Base-by-base conservation (phyloP, 139 green algal genomes). In the Pycnococcus provasolii region DNA sequence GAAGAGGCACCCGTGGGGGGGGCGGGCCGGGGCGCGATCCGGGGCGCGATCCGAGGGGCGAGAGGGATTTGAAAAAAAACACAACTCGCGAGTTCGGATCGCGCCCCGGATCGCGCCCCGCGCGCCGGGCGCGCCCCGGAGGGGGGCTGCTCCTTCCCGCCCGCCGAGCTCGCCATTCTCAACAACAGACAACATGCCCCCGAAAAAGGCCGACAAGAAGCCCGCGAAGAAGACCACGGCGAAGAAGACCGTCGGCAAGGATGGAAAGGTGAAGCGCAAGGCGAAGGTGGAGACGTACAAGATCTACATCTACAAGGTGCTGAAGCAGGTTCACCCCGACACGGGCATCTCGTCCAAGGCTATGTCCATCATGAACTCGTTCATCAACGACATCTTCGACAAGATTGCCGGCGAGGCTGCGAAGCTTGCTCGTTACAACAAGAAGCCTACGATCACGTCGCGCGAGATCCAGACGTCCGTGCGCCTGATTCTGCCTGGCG, bases 231-330 rank as follows among this genome's bases (percentile, higher is more conserved):
- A 26, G 26, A 26, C 26, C 26, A 26, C 26, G 26, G 26, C 26
- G 26, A 71, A 78, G 54, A 74, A 80, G 68, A 74, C 65, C 45
- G n/a, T 63, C 57, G 60, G 52, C 9, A 59, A 45, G 37, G 75
- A n/a, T 50, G 68, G 60, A 47, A 83, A 78, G 53, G 79, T 77
- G 63, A 41, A 48, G 51, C 70, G 68, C 50, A 87, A 85, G 76
- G 67, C 74, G 40, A 82, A 84, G 80, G 76, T 77, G 15, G 88
- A 96, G 81, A 92, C 86, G 68, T 97, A 95, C 89, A 97, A 97
- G 87, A 95, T 96, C 59, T 96, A 97, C 85, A 96, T 97, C 81
- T 95, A 96, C 87, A 96, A 73, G 53, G 65, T 71, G 51, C 67
- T 78, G 11, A 88, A 89, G 82, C 85, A 91, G 80, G 85, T 91